phyloP scores from a whole-genome alignment of 768 basidiomycete genomes.

The Hygrocybe coccinea region DNA sequence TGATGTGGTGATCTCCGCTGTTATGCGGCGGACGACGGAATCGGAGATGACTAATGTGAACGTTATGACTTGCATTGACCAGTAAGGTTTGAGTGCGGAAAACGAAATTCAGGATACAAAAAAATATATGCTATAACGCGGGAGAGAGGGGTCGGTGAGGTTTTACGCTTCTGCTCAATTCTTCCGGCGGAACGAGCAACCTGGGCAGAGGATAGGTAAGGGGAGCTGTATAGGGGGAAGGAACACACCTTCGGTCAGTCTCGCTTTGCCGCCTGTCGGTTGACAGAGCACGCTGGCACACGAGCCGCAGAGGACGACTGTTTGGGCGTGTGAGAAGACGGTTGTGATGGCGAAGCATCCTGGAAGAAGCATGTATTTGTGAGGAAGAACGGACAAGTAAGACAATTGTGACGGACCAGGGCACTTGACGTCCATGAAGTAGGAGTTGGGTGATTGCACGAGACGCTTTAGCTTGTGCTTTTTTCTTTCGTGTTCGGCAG shows the following conservation, averaged over 20 bases:
- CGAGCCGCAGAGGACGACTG: conserved; percentile 88
- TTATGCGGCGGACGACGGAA: too few relatives aligned
- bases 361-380: conserved; percentile 26
- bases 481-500: conserved; percentile 75
- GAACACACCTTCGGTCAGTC: conserved; percentile 89
- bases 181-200: conserved; percentile 98
- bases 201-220: conserved; percentile 37
- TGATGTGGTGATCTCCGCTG: too few relatives aligned
- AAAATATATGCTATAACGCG: not conserved
- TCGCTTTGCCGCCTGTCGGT: conserved; percentile 96
- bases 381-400: conserved; percentile 14
- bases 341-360: conserved; percentile 94
- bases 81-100: too few relatives aligned
- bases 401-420: conserved; percentile 58
- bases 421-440: conserved; percentile 99
- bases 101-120: too few relatives aligned
- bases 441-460: conserved; percentile 97
- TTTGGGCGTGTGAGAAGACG: conserved; percentile 99
- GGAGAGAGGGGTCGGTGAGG: not conserved
- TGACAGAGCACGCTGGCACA: conserved; percentile 96
- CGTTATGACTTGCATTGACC: too few relatives aligned
- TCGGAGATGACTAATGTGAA: too few relatives aligned
- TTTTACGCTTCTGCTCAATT: conserved; percentile 41
- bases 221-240: conserved; percentile 6
- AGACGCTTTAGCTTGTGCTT: conserved; percentile 99